Base-by-base conservation (phyloP, 2,329 filamentous ascomycete species). In the Aspergillus unguis region DNA sequence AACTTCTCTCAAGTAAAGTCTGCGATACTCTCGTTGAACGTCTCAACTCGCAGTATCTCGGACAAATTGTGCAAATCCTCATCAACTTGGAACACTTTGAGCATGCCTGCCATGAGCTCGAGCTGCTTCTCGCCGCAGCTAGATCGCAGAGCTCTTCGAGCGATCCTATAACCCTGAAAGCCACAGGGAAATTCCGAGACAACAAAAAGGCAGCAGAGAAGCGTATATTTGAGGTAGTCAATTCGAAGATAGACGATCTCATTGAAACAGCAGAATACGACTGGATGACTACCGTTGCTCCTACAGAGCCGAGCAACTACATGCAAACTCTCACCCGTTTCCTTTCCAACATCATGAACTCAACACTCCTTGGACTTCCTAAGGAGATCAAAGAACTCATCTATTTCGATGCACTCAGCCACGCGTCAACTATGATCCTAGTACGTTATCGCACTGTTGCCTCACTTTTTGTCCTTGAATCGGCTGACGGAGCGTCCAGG, bases 41-140 rank as follows among this genome's bases (percentile, higher is more conserved):
- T 47, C 80, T 99, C 5, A 87, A 84, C 62, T 95, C 91, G 2
- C 92, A 97, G 68, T 97, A 99, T 67, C 81, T 96, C 1, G 94
- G 94, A 2, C 94, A 99, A 70, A 97, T 99, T 59, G 94, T 99
- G 26, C 94, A 99, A 69, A 99, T 99, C 61, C 79, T 99, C 48
- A 99, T 96, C 65, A 99, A 99, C 66, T 76, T 99, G 17, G 92
- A 97, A 69, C 91, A 99, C 71, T 97, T 99, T 69, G 92, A 97
- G 73, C 89, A 84, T 44, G 94, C 94, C 4, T 97, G 94, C 67
- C 83, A 85, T 62, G 91, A 97, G 65, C 80, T 99, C 0, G 92
- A 99, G 74, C 82, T 87, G 52, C 80, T 96, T 2, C 80, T 99
- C 35, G 90, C 92, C 48, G 83, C 89, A 62, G 91, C 91, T 2